These are phyloP conservation scores for Phymatotrichopsis omnivora DNA, from an alignment of 2,329 filamentous ascomycete genomes.

Conservation along the genomic window DNA sequence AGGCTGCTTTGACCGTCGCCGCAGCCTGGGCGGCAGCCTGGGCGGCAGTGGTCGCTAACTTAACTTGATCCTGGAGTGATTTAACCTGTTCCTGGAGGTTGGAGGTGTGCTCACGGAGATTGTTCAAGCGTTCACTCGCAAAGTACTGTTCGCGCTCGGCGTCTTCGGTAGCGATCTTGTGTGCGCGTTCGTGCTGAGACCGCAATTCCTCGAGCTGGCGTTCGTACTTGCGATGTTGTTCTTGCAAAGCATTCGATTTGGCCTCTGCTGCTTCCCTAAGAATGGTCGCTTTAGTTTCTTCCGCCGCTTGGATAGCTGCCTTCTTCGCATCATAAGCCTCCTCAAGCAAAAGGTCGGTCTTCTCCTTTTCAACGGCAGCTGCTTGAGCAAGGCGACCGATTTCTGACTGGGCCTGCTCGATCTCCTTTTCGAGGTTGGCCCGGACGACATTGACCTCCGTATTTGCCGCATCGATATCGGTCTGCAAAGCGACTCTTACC, in stretches of 20 bases:
- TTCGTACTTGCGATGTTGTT: constrained; percentile 51
- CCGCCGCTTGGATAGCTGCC: constrained; percentile 43
- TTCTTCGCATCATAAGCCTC: constrained; percentile 63
- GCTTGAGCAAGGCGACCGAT: constrained; percentile 70
- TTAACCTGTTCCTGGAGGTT: constrained; percentile 76
- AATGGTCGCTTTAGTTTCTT: constrained; percentile 35
- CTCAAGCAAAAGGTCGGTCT: constrained; percentile 59
- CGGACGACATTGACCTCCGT: constrained; percentile 76
- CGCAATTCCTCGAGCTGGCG: constrained; percentile 47
- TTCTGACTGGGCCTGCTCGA: constrained; percentile 60
- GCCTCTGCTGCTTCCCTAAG: constrained; percentile 45
- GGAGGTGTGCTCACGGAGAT: constrained; percentile 74
- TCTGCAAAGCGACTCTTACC: constrained; percentile 65
- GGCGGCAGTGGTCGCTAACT: constrained; percentile 80
- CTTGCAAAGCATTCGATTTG: constrained; percentile 45
- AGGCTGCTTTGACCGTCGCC: constrained; percentile 35
- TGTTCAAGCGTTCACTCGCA: constrained; percentile 66
- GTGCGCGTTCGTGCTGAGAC: constrained; percentile 61
- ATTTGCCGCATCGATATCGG: constrained; percentile 72
- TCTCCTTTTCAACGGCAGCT: constrained; percentile 67
- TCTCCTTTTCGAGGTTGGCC: constrained; percentile 70
- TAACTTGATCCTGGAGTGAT: constrained; percentile 81
- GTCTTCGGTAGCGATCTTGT: constrained; percentile 69
- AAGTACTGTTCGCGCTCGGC: constrained; percentile 69
- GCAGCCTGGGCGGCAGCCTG: constrained; percentile 67